Percentiles rank a stretch among this genome's conserved stretches.
These are phyloP conservation scores for Rhodotorula mucilaginosa DNA, from an alignment of 1,284 basidiomycete species.

Conservation along the genomic window DNA sequence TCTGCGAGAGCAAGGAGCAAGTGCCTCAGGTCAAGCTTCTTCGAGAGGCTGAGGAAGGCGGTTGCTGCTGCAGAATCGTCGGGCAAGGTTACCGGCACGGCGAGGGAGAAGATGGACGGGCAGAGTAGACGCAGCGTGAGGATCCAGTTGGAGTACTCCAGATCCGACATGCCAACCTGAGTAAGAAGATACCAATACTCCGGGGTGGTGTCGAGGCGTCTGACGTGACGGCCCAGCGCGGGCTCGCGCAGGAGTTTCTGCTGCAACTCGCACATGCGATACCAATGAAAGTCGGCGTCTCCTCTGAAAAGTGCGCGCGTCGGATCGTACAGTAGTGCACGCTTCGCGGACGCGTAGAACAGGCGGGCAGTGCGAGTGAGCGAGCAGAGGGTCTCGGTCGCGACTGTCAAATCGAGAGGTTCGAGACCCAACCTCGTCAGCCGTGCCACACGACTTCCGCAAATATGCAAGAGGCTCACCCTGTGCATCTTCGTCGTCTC, in stretches of 20 bases:
- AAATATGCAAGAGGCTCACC: no score
- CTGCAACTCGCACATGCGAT: neutral
- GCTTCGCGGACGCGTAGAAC: neutral
- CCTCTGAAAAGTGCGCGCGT: neutral
- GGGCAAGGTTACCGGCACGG: neutral
- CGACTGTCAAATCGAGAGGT: neutral
- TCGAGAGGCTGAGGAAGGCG: constrained; percentile 23
- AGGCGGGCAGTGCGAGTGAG: neutral
- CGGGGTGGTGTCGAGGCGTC: neutral
- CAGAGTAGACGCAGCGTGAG: neutral
- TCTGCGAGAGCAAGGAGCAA: neutral
- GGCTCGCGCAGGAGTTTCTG: neutral
- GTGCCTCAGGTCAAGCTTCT: neutral
- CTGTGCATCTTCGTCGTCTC: neutral
- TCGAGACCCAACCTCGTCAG: neutral
- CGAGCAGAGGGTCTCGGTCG: neutral
- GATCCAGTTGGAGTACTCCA: neutral
- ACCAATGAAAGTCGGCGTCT: no score
- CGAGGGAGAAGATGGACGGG: neutral
- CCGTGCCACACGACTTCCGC: no score
- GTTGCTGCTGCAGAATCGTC: no score
- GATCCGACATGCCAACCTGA: neutral
- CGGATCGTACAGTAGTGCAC: neutral
- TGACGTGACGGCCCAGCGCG: neutral
- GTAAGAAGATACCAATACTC: neutral